Base-by-base conservation (phyloP, 2,329 filamentous ascomycete species). In the Colletotrichum tropicicola region DNA sequence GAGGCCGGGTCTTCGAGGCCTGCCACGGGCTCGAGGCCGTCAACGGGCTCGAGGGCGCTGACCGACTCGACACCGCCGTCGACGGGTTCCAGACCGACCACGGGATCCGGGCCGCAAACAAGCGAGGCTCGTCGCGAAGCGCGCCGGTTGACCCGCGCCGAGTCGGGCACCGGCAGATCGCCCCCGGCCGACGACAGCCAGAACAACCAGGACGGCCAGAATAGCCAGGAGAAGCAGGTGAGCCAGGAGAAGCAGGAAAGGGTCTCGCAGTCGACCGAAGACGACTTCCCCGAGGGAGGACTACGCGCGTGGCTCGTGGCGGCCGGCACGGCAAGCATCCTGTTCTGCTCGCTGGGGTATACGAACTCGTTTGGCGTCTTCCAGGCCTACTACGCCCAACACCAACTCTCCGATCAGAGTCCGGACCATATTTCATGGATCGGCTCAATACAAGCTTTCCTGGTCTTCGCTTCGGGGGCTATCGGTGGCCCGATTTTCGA, bases 291-390 rank as follows among this genome's bases (percentile, higher is more conserved):
- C 0, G 73, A 79, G 48, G 74, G 77, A 13, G 76, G 79, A 27
- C 10, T 77, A 23, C 49, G 73, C 66, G 79, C 79, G 4, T 83
- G 80, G 80, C 71, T 81, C 0, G 79, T 78, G 4, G 80, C 78
- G 0, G 63, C 71, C 6, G 80, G 78, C 4, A 73, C 72, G 2
- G 74, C 69, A 1, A 73, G 66, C 19, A 70, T 76, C 23, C 76
- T 80, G 59, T 73, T 74, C 37, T 73, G 70, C 32, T 70, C 70
- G 2, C 60, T 73, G 13, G 72, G 72, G 8, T 73, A 72, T 28
- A 70, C 65, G 55, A 74, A 72, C 56, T 68, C 68, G 5, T 73
- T 73, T 47, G 70, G 72, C 9, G 70, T 73, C 9, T 74, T 73
- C 56, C 70, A 72, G 17, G 72, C 69, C 1, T 68, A 73, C 25